phyloP scores from a whole-genome alignment of 78 protist species.

The slime mould (Dictyostelium discoideum) region DNA sequence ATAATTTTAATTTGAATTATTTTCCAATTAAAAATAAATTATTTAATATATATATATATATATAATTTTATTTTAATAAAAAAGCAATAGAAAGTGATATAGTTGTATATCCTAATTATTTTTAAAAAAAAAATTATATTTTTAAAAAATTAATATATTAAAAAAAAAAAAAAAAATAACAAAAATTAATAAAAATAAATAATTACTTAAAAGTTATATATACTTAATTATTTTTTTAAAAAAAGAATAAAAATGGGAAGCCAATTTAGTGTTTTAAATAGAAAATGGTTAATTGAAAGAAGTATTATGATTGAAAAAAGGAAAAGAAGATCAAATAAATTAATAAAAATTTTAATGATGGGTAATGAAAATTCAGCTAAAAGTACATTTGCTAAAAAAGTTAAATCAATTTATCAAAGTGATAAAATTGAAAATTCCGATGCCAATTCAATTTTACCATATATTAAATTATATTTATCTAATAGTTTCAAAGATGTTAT shows the following conservation, averaged over 20 bases:
- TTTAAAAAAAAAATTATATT: no score
- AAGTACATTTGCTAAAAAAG: conserved; percentile 14
- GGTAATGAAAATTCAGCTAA: conserved; percentile 4
- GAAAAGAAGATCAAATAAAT: background rate
- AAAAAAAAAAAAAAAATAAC: background rate
- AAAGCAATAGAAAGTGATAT: no score
- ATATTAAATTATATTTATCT: conserved; percentile 14
- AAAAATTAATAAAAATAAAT: no score
- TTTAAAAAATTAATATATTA: no score
- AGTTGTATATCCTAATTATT: no score
- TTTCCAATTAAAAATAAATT: no score
- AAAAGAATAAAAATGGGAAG: background rate
- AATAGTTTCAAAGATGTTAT: conserved; percentile 18
- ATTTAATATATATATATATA: no score
- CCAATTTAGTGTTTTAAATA: background rate
- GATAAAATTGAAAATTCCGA: background rate
- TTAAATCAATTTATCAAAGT: conserved; percentile 23
- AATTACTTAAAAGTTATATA: no score
- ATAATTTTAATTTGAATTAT: no score
- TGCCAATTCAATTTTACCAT: background rate
- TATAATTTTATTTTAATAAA: no score
- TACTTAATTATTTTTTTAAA: background rate
- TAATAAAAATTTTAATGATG: background rate
- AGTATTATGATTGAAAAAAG: background rate
- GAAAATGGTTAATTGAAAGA: conserved; percentile 20